A percentile compares a stretch with the other conserved stretches of the same genome.
Conservation (phyloP, 2,329 filamentous ascomycete species). For the Fusarium sambucinum region DNA sequence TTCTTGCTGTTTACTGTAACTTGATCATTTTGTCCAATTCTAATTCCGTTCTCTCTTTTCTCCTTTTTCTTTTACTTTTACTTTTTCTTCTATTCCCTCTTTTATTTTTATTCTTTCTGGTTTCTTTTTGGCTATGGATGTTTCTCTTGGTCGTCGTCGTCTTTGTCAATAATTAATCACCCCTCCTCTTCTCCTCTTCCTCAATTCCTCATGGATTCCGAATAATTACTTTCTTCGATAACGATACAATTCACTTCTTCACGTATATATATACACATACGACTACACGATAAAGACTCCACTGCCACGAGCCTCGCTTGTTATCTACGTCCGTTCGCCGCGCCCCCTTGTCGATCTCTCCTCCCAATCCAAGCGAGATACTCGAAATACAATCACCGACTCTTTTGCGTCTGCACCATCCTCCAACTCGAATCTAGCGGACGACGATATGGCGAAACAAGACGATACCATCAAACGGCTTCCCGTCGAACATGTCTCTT, state of each 20-base stretch:
- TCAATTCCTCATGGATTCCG: not conserved
- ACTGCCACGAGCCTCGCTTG: slow-evolving; percentile 2
- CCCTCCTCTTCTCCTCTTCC: not conserved
- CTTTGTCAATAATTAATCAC: slow-evolving; percentile 3
- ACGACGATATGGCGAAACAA: slow-evolving; percentile 19
- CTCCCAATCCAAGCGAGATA: slow-evolving; percentile 7
- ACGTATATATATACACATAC: not conserved
- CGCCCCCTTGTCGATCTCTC: slow-evolving; percentile 21
- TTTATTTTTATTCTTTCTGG: not conserved
- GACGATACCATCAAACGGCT: slow-evolving; percentile 10
- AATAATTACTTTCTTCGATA: slow-evolving; percentile 11
- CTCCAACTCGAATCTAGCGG: not conserved
- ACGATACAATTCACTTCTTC: too few species aligned
- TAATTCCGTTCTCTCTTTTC: slow-evolving; percentile 4
- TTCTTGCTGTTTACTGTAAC: slow-evolving; percentile 17
- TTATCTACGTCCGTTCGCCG: not conserved
- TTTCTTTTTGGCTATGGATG: slow-evolving; percentile 25
- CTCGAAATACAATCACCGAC: slow-evolving; percentile 18
- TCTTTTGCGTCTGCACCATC: slow-evolving; percentile 26
- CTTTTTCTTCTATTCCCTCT: not conserved
- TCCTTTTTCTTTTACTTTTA: not conserved
- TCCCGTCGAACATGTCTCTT: slow-evolving; percentile 29
- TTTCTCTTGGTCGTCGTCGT: not conserved
- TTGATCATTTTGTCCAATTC: not conserved
- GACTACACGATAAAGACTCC: not conserved